Conservation (phyloP, 768 basidiomycete species). For the Neoboletus subvelutipes region DNA sequence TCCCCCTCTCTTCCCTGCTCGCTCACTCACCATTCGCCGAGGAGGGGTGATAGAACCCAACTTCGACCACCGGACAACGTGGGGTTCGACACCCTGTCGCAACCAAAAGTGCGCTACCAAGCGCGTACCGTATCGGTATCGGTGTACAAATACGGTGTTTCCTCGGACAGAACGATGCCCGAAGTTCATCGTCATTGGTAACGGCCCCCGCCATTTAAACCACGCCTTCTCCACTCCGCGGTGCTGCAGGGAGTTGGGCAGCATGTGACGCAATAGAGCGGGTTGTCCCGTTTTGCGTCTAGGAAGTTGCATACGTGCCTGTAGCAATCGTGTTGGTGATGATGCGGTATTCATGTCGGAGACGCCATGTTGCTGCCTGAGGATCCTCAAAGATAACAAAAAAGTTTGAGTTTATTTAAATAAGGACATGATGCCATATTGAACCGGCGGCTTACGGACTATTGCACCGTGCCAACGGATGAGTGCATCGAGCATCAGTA, state of each 20-base stretch:
- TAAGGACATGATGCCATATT: neutral
- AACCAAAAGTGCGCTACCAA: conserved; percentile 16
- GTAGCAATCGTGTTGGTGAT: neutral
- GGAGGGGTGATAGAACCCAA: neutral
- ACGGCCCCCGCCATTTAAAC: conserved; percentile 20
- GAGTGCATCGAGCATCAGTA: neutral
- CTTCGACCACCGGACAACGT: conserved; percentile 8
- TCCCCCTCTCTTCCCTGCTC: neutral
- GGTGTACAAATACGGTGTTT: conserved; percentile 16
- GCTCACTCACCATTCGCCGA: neutral
- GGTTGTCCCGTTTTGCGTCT: neutral
- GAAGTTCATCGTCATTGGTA: conserved; percentile 4
- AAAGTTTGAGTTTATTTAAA: neutral
- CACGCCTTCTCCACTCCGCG: conserved; percentile 2
- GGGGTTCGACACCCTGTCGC: neutral
- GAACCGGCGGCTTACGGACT: conserved; percentile 1
- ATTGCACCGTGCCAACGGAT: neutral
- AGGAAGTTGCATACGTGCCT: neutral
- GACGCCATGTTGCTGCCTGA: neutral
- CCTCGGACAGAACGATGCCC: neutral
- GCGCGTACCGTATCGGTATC: neutral
- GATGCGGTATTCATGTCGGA: neutral
- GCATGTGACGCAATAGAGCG: neutral
- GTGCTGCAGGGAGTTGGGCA: too few species aligned
- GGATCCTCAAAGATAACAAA: neutral